Percentiles rank a stretch among this genome's conserved stretches.
phyloP scores from a whole-genome alignment of 2,329 filamentous ascomycete species.

The Diaporthe australafricana region DNA sequence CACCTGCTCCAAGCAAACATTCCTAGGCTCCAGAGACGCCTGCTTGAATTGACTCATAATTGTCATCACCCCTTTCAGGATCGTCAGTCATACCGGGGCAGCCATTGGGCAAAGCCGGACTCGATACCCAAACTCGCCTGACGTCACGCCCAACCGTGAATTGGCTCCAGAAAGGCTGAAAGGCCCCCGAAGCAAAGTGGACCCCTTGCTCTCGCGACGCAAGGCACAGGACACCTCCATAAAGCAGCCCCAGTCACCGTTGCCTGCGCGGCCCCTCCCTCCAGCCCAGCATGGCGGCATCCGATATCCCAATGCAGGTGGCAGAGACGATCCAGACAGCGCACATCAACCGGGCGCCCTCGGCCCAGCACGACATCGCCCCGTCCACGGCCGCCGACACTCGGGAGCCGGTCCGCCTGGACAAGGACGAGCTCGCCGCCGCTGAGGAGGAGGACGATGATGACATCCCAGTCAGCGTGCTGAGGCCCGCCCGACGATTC shows the following conservation, averaged over 20 bases:
- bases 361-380: slow-evolving; percentile 80
- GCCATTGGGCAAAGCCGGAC: not conserved
- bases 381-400: slow-evolving; percentile 80
- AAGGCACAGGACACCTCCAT: not conserved
- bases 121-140: slow-evolving; percentile 21
- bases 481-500: slow-evolving; percentile 63
- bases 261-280: not conserved
- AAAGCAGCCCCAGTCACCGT: slow-evolving; percentile 17
- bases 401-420: slow-evolving; percentile 67
- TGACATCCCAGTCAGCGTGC: slow-evolving; percentile 75
- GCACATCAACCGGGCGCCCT: slow-evolving; percentile 80
- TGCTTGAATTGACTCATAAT: not conserved
- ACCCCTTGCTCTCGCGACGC: not conserved
- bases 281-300: slow-evolving; percentile 57
- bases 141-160: slow-evolving; percentile 32
- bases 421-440: slow-evolving; percentile 40
- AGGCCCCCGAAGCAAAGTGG: slow-evolving; percentile 13
- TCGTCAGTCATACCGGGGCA: not conserved
- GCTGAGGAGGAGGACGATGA: slow-evolving; percentile 67
- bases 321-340: slow-evolving; percentile 85
- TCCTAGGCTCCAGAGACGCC: not conserved
- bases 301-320: slow-evolving; percentile 72
- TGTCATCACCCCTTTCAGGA: not conserved
- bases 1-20: not conserved
- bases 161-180: slow-evolving; percentile 14